A percentile compares a stretch with the other conserved stretches of the same genome.
Conservation (phyloP, 2,329 filamentous ascomycete genomes). For the Coniochaeta hoffmannii region DNA sequence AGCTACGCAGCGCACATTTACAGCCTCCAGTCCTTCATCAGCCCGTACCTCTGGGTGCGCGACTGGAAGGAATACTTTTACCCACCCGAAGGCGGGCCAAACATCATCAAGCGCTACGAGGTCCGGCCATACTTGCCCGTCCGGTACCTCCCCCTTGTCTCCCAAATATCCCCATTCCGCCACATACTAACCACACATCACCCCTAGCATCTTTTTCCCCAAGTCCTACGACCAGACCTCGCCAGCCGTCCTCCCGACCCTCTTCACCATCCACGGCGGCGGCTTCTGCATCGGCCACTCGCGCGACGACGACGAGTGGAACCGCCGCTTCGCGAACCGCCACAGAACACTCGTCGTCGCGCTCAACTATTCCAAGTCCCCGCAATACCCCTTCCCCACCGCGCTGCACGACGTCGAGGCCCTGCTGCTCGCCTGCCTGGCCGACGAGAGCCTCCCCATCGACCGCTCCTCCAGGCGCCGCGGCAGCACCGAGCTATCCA, state of each 20-base stretch:
- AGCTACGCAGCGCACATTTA: slow-evolving; percentile 17
- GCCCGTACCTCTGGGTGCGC: slow-evolving; percentile 13
- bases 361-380: slow-evolving; percentile 42
- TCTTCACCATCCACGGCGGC: slow-evolving; percentile 45
- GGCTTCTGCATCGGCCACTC: slow-evolving; percentile 38
- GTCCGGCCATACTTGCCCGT: slow-evolving; percentile 23
- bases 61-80: slow-evolving; percentile 20
- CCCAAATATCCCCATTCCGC: background rate
- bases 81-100: slow-evolving; percentile 18
- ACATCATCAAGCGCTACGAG: slow-evolving; percentile 26
- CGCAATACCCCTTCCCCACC: slow-evolving; percentile 33
- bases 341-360: slow-evolving; percentile 37
- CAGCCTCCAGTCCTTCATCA: slow-evolving; percentile 14
- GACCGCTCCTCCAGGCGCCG: slow-evolving; percentile 22
- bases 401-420: slow-evolving; percentile 37
- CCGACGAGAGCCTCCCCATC: slow-evolving; percentile 36
- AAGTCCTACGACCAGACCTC: slow-evolving; percentile 19
- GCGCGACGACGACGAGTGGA: slow-evolving; percentile 38
- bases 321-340: slow-evolving; percentile 30
- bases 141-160: slow-evolving; percentile 16
- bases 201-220: slow-evolving; percentile 31
- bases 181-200: background rate
- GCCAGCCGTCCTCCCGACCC: slow-evolving; percentile 26
- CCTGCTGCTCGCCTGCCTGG: slow-evolving; percentile 32
- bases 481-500: background rate